Base-by-base conservation (phyloP, 1,139 yeast genomes). In the Scheffersomyces segobiensis region DNA sequence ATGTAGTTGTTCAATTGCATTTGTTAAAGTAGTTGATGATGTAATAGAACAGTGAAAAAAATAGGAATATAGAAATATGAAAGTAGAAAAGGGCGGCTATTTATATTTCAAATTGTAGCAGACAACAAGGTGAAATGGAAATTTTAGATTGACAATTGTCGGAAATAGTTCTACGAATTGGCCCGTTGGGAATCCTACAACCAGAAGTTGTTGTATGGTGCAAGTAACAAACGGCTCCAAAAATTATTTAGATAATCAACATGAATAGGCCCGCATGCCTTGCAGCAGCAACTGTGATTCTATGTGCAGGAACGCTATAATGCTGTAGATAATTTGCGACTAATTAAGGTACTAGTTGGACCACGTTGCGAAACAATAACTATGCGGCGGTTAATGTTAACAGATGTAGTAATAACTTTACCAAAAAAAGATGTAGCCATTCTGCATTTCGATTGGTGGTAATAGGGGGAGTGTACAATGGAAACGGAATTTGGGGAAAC, bases 1-100 rank as follows among this genome's bases (percentile, higher is more conserved):
- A 57, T 50, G 53, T 56, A 53, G 46, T 19, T 46, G 32, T 54
- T 57, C 56, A 64, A 62, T 55, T 64, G 65, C 67, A 64, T 63
- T n/a, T 55, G 48, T 47, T 26, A 48, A 2, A 32, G 42, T 7
- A 32, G 12, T 10, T 32, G 32, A 32, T 10, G 42, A 32, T 12
- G 42, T 1, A 14, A 32, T 32, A 10, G 42, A 3, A 32, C 17
- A 14, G 17, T 32, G 42, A 7, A 32, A 32, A n/a, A 32, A 10
- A 32, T 32, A 4, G 42, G 12, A 24, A 32, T 32, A 32, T 32
- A 14, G 42, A 32, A 32, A 32, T 32, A 32, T 32, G 42, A 32
- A 32, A 32, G 12, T 4, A 32, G n/a, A 32, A 12, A 12, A 12
- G 8, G 42, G 42, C 4, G 42, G 42, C 42, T 32, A 12, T 32